Base-by-base conservation (phyloP, 352 stramenopile species). In the Phytopythium kandeliae region DNA sequence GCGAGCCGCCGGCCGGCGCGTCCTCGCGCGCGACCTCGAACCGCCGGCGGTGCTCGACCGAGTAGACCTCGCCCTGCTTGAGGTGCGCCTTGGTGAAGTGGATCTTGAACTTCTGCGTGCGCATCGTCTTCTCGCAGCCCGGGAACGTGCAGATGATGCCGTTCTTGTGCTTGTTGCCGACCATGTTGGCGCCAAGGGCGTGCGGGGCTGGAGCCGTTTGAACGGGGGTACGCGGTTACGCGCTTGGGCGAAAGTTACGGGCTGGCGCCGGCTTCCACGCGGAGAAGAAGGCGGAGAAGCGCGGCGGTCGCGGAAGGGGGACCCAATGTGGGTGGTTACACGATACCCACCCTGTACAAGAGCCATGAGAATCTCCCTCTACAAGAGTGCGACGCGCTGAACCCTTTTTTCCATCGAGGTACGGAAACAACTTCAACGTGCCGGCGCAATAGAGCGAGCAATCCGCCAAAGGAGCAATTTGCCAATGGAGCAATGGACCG, bases 111-210 rank as follows among this genome's bases (percentile, higher is more conserved):
- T 92, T 92, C 51, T 92, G 81, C 52, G 81, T 92, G 60, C 81
- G 77, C 81, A 92, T 92, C 44, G 77, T 68, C 69, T 87, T 90
- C 49, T 85, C 76, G 61, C 81, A 92, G 24, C 81, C 74, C 12
- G 81, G 81, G 51, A 80, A 92, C 62, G 70, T 75, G 65, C 81
- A 92, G 54, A 90, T 71, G 59, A 89, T 92, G 65, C 81, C 81
- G 48, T 92, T 92, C 75, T 92, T 92, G 78, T 92, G 81, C 69
- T 92, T 92, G 70, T 86, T 92, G 64, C 81, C 78, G 50, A 79
- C 74, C 81, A 92, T 89, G 40, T 45, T 45, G 40, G 40, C 40
- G 40, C 40, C 40, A 45, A 45, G n/a, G 9, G 10, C 40, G 40
- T 21, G 21, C 22, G 40, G 15, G 40, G 40, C 13, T 3, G 8